phyloP scores from a whole-genome alignment of 352 stramenopile genomes.

The Phytophthora melonis region DNA sequence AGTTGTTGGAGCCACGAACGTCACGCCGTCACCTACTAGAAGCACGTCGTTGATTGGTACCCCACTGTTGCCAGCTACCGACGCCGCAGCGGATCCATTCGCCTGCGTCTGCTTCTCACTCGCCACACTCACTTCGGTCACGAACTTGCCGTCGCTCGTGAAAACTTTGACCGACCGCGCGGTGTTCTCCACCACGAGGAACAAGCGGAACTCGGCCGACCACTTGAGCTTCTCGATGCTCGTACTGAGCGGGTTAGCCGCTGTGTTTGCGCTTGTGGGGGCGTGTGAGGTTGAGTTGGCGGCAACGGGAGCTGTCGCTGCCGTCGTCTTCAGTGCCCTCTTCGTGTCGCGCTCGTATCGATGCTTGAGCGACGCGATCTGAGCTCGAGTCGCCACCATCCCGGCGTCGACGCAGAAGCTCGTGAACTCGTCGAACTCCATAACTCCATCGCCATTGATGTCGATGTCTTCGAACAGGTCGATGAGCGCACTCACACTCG shows the following conservation, averaged over 20 bases:
- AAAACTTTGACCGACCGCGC: constrained; percentile 81
- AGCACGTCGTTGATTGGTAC: constrained; percentile 28
- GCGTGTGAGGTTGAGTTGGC: not conserved
- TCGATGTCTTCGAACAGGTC: constrained; percentile 91
- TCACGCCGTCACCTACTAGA: constrained; percentile 30
- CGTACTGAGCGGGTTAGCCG: constrained; percentile 46
- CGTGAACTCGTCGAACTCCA: constrained; percentile 91
- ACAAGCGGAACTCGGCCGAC: constrained; percentile 64
- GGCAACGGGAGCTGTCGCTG: not conserved
- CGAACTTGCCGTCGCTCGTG: constrained; percentile 55
- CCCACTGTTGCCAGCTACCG: not conserved
- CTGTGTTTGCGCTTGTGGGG: constrained; percentile 7
- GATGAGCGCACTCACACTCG: constrained; percentile 67
- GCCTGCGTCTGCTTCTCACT: constrained; percentile 33
- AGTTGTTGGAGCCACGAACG: constrained; percentile 29
- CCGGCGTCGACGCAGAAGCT: constrained; percentile 89
- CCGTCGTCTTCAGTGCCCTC: constrained; percentile 64
- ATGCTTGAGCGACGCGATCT: constrained; percentile 67
- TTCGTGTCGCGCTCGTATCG: constrained; percentile 70
- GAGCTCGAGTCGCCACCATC: constrained; percentile 73
- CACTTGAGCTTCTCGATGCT: constrained; percentile 80
- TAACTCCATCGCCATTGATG: constrained; percentile 86
- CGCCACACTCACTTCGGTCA: constrained; percentile 52
- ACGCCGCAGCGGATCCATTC: not conserved
- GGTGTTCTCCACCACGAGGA: constrained; percentile 73